Evolutionary conservation across 108 stramenopile species (phyloP), one percentile per base, ranked within the genome.

Genomic region (Hondaea fermentalgiana): DNA sequence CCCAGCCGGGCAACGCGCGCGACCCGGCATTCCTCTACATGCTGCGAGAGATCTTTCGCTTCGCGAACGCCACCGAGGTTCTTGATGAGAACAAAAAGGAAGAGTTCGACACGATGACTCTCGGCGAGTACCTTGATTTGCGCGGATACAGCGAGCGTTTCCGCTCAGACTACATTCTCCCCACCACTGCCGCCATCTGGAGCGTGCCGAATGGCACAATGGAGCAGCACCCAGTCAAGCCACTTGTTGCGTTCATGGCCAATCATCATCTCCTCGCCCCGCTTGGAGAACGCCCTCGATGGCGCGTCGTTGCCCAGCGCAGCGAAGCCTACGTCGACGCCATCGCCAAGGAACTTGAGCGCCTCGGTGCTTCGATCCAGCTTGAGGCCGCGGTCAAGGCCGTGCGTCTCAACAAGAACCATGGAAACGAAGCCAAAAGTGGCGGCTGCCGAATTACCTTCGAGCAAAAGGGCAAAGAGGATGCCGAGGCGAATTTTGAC

Each of bases 171-270:
- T 99, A 98, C 92, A 90, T 98, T 58, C 87, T 98, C 6, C 98
- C 98, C 60, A 98, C 98, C 97, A 96, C 96, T 93, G 98, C 97
- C 28, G 97, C 98, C 5, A 69, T 98, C 23, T 98, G 98, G 98
- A 92, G 91, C 53, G 95, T 96, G 5, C 92, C 94, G 25, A 91
- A 95, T 72, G 95, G 93, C 21, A 96, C 97, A 87, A 97, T 98
- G 8, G 72, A 96, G 89, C 58, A 91, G 16, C 96, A 97, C 90
- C 97, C 98, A 4, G 96, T 96, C 14, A 83, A 58, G 8, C 94
- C 96, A 58, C 91, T 99, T 76, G 93, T 97, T 89, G 93, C 92
- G 35, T 99, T 99, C 89, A 89, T 98, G 90, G 95, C 95, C 94
- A 98, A 98, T 92, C 98, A 99, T 94, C 91, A 93, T 69, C 97